Conservation (phyloP, 179 eudicot genomes). For the Heliamphora pulchella region DNA sequence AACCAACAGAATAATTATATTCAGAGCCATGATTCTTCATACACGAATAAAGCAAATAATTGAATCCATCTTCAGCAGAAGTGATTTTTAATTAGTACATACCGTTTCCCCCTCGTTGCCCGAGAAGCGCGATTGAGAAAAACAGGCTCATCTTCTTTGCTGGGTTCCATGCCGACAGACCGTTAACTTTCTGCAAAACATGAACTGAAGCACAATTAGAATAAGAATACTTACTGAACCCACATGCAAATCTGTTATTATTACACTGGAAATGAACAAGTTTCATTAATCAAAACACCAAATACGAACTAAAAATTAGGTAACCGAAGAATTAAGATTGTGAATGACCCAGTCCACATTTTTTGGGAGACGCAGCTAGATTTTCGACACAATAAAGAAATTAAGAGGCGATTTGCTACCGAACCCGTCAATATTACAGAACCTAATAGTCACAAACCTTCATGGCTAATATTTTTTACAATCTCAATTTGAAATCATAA, state of each 20-base stretch:
- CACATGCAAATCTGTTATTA: not conserved
- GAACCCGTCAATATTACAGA: no score
- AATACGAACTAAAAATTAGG: not conserved
- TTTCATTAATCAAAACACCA: not conserved
- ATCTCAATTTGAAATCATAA: no score
- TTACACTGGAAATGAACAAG: not conserved
- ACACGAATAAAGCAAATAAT: not conserved
- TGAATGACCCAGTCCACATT: no score
- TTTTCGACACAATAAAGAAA: no score
- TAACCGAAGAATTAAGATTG: no score
- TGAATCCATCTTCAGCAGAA: not conserved
- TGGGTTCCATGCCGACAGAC: slow-evolving; percentile 35
- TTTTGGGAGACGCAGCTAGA: no score
- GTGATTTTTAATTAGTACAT: not conserved
- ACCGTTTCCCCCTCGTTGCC: slow-evolving; percentile 91
- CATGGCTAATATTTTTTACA: no score
- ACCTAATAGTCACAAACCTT: no score
- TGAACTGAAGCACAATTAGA: not conserved
- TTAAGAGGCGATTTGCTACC: no score
- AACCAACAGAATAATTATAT: no score
- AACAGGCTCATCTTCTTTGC: slow-evolving; percentile 35
- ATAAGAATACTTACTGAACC: not conserved
- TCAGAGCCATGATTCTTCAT: not conserved
- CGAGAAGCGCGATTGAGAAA: slow-evolving; percentile 76
- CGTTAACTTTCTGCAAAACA: not conserved